Conservation (phyloP, 1,284 basidiomycete genomes). For the Cerioporus squamosus region DNA sequence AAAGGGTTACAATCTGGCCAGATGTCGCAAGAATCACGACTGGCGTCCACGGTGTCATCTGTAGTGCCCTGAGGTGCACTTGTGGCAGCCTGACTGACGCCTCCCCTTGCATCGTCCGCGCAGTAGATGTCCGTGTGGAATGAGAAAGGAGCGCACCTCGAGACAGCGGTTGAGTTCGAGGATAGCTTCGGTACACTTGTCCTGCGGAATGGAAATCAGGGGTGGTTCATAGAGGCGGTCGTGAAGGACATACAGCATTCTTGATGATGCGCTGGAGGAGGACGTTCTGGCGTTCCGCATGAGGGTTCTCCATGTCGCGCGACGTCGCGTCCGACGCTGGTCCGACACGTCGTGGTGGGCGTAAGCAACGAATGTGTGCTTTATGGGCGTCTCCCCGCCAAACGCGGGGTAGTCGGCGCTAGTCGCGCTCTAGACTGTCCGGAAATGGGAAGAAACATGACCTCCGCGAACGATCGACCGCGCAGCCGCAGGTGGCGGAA, state of each 20-base stretch:
- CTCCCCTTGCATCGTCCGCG: too few relatives aligned
- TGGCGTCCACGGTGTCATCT: too few relatives aligned
- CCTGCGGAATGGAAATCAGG: conserved; percentile 43
- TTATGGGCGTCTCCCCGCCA: too few relatives aligned
- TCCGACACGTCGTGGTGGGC: background rate
- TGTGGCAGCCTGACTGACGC: too few relatives aligned
- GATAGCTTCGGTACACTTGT: conserved; percentile 80
- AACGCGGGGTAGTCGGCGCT: too few relatives aligned
- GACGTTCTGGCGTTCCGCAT: conserved; percentile 89
- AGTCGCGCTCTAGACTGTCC: background rate
- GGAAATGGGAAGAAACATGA: background rate
- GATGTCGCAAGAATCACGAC: too few relatives aligned
- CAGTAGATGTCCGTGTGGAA: background rate
- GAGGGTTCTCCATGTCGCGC: conserved; percentile 81
- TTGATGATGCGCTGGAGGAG: conserved; percentile 90
- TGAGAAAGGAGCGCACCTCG: conserved; percentile 48
- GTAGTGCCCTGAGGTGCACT: too few relatives aligned
- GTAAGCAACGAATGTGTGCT: background rate
- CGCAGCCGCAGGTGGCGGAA: too few relatives aligned
- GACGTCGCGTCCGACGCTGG: background rate
- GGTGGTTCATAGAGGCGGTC: background rate
- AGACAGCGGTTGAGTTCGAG: conserved; percentile 82
- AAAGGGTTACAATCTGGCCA: too few relatives aligned
- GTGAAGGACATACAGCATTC: conserved; percentile 70
- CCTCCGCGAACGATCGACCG: too few relatives aligned